Conservation (phyloP, 78 protist species). For the Dictyostelium capitatum region DNA sequence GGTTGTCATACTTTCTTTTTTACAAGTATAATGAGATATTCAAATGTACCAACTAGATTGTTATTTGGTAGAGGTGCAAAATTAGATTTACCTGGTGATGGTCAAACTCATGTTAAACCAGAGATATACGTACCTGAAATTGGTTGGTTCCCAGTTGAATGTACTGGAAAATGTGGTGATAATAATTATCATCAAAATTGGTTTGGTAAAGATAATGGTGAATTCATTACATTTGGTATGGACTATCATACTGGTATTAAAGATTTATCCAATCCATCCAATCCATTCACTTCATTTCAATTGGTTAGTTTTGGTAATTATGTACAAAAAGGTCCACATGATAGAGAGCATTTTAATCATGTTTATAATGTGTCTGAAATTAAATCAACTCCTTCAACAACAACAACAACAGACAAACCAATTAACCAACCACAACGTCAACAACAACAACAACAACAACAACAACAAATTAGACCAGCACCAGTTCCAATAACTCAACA, state of each 20-base stretch:
- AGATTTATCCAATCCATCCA: neutral
- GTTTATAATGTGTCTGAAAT: neutral
- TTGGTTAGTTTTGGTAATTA: neutral
- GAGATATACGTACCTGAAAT: neutral
- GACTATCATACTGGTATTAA: neutral
- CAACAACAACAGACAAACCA: neutral
- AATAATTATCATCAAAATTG: neutral
- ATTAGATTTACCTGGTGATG: neutral
- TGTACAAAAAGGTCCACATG: neutral
- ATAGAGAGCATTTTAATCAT: neutral
- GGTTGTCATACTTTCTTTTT: neutral
- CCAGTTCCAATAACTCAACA: neutral
- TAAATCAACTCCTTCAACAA: neutral
- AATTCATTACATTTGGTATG: neutral
- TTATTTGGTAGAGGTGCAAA: neutral
- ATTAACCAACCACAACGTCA: no score
- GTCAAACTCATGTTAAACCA: conserved; percentile 15
- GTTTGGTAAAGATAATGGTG: neutral
- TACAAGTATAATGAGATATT: neutral
- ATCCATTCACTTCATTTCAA: neutral
- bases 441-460: neutral
- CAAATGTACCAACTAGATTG: neutral
- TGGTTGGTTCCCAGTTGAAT: conserved; percentile 29
- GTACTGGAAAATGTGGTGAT: neutral
- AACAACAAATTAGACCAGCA: neutral